A percentile compares a stretch with the other conserved stretches of the same genome.
phyloP scores from a whole-genome alignment of 148 eudicot species.

The Mesembryanthemum crystallinum region DNA sequence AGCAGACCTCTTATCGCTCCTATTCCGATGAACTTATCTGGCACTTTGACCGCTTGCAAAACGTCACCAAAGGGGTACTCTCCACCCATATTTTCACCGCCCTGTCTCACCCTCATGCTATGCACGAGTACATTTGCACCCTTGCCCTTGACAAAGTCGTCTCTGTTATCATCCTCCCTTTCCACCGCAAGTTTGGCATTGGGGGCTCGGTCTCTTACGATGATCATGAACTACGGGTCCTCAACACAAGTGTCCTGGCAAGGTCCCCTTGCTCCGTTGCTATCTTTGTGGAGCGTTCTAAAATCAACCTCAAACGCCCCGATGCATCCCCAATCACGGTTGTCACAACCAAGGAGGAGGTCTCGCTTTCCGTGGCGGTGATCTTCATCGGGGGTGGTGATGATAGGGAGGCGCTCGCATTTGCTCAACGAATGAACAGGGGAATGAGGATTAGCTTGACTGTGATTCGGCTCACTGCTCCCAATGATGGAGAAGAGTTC shows the following conservation, averaged over 20 bases:
- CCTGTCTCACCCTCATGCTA: constrained; percentile 28
- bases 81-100: constrained; percentile 29
- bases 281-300: constrained; percentile 36
- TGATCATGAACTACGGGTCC: constrained; percentile 21
- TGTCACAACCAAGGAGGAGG: background rate
- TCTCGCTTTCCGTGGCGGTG: constrained; percentile 20
- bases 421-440: constrained; percentile 30
- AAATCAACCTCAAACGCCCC: background rate
- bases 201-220: constrained; percentile 29
- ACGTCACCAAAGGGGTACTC: constrained; percentile 14
- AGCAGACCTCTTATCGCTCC: constrained; percentile 2
- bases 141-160: constrained; percentile 35
- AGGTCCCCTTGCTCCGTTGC: constrained; percentile 40
- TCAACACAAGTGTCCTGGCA: constrained; percentile 32
- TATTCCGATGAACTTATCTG: constrained; percentile 29
- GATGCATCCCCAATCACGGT: background rate
- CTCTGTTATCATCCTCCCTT: constrained; percentile 38
- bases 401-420: constrained; percentile 37
- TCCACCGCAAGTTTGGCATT: constrained; percentile 36
- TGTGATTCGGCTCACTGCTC: constrained; percentile 21
- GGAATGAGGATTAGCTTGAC: constrained; percentile 14
- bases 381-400: constrained; percentile 37
- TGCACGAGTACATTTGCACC: constrained; percentile 43
- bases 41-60: constrained; percentile 28
- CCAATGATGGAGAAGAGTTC: constrained; percentile 9